Evolutionary conservation across 768 basidiomycete genomes (phyloP).

Genomic region (Naganishia onofrii): DNA sequence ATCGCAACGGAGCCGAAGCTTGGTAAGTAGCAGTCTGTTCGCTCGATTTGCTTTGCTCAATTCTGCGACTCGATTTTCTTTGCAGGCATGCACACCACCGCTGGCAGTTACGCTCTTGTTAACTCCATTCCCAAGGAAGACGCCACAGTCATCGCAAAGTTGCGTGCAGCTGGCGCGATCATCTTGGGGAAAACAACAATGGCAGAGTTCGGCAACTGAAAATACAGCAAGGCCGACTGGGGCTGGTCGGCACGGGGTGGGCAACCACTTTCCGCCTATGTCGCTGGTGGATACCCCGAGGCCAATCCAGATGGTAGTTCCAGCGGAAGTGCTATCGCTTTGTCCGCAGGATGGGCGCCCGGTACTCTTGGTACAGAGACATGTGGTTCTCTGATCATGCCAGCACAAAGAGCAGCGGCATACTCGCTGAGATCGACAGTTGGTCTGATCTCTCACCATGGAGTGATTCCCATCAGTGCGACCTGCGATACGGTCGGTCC

Average conservation of each 20-base stretch:
- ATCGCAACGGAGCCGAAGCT: slow-evolving; percentile 6
- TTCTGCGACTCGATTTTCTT: neutral
- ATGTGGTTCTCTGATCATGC: neutral
- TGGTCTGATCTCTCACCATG: slow-evolving; percentile 2
- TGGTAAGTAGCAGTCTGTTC: neutral
- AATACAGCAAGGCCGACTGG: neutral
- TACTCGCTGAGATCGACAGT: neutral
- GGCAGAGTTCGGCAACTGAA: slow-evolving; percentile 7
- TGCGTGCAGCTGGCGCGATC: slow-evolving; percentile 31
- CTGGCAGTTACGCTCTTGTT: slow-evolving; percentile 1
- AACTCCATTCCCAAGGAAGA: slow-evolving; percentile 19
- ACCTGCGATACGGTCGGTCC: slow-evolving; percentile 14
- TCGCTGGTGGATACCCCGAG: neutral
- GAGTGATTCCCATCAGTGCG: neutral
- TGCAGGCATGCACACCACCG: neutral
- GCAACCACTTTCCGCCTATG: slow-evolving; percentile 3
- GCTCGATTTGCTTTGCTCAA: neutral
- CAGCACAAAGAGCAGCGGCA: neutral
- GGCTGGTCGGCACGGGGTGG: neutral
- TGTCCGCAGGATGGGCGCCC: slow-evolving; percentile 8
- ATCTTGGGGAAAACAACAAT: slow-evolving; percentile 24
- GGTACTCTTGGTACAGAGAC: neutral
- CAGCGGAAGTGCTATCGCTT: neutral
- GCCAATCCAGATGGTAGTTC: neutral
- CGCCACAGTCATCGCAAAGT: slow-evolving; percentile 25